Conservation (phyloP, 2,329 filamentous ascomycete species). For the Graphilbum ipis-grandicollis region DNA sequence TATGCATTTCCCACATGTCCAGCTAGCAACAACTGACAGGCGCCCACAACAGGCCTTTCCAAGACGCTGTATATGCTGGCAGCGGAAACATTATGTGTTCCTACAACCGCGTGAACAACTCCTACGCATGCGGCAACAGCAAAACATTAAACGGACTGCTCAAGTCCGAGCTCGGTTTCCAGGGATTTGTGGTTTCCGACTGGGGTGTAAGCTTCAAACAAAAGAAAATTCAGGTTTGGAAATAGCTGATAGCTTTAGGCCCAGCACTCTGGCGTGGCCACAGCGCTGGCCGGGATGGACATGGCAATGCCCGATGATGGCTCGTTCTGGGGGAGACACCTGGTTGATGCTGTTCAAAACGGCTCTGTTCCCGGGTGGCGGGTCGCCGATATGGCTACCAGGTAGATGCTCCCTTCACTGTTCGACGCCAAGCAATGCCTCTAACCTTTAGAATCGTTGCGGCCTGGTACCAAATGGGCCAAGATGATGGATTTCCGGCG, state of each 20-base stretch:
- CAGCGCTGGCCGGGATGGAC: constrained; percentile 49
- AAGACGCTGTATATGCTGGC: constrained; percentile 43
- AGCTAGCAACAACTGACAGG: neutral
- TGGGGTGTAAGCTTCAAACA: constrained; percentile 27
- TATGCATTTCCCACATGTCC: neutral
- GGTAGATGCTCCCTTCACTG: constrained; percentile 6
- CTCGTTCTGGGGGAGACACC: constrained; percentile 30
- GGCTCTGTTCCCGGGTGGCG: constrained; percentile 37
- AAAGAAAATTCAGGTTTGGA: too few relatives aligned
- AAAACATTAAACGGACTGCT: constrained; percentile 46
- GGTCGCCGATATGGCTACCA: constrained; percentile 18
- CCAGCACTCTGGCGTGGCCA: constrained; percentile 45
- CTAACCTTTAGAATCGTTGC: constrained; percentile 20
- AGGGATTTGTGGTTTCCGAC: constrained; percentile 50
- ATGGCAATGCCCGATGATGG: constrained; percentile 46
- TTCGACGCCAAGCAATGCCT: constrained; percentile 9
- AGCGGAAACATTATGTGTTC: constrained; percentile 39
- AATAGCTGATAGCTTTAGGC: too few relatives aligned
- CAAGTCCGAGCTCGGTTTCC: constrained; percentile 39
- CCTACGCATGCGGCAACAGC: constrained; percentile 51
- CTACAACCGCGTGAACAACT: constrained; percentile 54
- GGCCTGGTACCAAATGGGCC: constrained; percentile 37
- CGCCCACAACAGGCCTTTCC: constrained; percentile 21
- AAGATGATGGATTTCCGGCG: constrained; percentile 28
- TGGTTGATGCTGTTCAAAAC: constrained; percentile 40